Evolutionary conservation across 1,139 yeast species (phyloP).

Genomic region (Meyerozyma guilliermondii): DNA sequence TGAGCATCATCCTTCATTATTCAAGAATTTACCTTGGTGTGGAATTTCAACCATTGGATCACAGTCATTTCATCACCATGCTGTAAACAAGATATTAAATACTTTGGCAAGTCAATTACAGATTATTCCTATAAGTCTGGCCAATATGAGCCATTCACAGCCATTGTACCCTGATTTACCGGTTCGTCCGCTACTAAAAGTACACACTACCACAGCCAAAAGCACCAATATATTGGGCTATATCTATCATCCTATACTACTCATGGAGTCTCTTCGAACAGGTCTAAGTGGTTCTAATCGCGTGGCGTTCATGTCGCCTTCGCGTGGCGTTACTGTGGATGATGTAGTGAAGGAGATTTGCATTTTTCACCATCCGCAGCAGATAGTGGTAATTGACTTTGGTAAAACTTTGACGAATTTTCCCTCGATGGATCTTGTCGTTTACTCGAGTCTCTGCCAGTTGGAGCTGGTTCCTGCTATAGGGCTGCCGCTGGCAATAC

Average conservation of each 20-base stretch:
- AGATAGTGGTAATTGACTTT: background rate
- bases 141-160: background rate
- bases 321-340: background rate
- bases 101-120: background rate
- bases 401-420: background rate
- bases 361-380: background rate
- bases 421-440: background rate
- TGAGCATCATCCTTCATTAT: background rate
- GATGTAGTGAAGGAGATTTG: background rate
- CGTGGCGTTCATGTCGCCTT: background rate
- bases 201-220: background rate
- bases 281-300: background rate
- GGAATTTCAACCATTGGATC: background rate
- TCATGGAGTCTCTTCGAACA: background rate
- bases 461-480: background rate
- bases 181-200: background rate
- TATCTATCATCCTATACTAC: background rate
- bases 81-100: background rate
- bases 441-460: background rate
- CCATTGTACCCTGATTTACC: background rate
- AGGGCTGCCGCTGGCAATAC: background rate
- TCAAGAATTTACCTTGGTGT: background rate
- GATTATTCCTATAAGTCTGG: background rate
- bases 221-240: background rate
- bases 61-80: background rate